Conservation (phyloP, 2,329 filamentous ascomycete species). For the Periconia macrospinosa region DNA sequence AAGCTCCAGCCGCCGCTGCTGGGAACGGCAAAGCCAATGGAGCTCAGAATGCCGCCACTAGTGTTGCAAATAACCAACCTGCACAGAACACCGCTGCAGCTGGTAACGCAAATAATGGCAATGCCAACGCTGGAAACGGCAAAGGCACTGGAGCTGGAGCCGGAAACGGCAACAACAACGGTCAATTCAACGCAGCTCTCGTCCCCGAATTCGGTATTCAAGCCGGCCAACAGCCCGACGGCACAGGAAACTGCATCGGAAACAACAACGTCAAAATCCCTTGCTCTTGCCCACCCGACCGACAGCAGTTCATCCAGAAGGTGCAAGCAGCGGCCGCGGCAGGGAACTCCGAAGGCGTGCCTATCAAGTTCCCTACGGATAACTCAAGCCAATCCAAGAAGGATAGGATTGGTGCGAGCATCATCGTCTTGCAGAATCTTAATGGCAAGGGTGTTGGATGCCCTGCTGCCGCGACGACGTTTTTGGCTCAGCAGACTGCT, state of each 20-base stretch:
- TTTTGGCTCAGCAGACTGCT: background rate
- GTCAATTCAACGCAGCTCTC: slow-evolving; percentile 9
- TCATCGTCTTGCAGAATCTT: slow-evolving; percentile 15
- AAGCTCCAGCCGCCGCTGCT: background rate
- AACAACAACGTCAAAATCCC: slow-evolving; percentile 11
- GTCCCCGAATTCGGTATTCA: slow-evolving; percentile 16
- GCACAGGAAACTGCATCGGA: slow-evolving; percentile 13
- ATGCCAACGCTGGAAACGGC: background rate
- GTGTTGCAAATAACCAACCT: background rate
- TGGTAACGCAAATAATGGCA: background rate
- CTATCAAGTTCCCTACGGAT: slow-evolving; percentile 11
- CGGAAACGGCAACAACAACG: too few relatives aligned
- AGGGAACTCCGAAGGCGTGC: slow-evolving; percentile 10
- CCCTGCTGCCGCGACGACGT: slow-evolving; percentile 14
- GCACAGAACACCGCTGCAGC: background rate
- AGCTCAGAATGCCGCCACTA: background rate
- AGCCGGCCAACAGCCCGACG: slow-evolving; percentile 10
- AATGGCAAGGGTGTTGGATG: slow-evolving; percentile 14
- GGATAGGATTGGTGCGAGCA: slow-evolving; percentile 10
- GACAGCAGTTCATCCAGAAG: slow-evolving; percentile 10
- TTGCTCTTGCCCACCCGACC: slow-evolving; percentile 16
- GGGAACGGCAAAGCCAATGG: background rate
- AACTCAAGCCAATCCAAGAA: slow-evolving; percentile 5
- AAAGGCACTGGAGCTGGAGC: too few relatives aligned
- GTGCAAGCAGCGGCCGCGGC: slow-evolving; percentile 5